phyloP scores from a whole-genome alignment of 305 asterid species.

The Ajuga reptans region DNA sequence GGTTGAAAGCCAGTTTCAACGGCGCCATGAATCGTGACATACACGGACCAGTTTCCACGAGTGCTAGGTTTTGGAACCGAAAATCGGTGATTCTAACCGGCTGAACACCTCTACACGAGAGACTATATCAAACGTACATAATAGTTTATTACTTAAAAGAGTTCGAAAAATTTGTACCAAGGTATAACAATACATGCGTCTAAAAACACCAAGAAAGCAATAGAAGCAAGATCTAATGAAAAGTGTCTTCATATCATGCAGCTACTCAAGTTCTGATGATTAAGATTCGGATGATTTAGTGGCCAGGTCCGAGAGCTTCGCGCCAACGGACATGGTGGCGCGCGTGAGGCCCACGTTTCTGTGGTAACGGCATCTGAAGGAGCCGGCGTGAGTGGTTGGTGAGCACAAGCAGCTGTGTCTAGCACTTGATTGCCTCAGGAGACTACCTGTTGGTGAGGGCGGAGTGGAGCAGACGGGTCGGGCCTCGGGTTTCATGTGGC shows the following conservation, averaged over 20 bases:
- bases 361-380: slow-evolving; percentile 60
- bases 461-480: slow-evolving; percentile 33
- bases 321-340: slow-evolving; percentile 44
- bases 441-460: slow-evolving; percentile 42
- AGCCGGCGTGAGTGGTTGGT: slow-evolving; percentile 56
- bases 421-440: slow-evolving; percentile 26
- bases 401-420: slow-evolving; percentile 49
- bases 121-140: background rate
- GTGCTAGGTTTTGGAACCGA: too few species aligned
- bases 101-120: too few species aligned
- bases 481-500: slow-evolving; percentile 17
- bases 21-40: too few species aligned
- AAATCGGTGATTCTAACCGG: too few species aligned
- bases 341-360: slow-evolving; percentile 27
- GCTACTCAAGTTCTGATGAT: background rate
- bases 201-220: background rate
- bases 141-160: too few species aligned
- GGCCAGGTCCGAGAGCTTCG: slow-evolving; percentile 40
- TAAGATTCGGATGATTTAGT: background rate
- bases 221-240: background rate
- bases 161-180: background rate
- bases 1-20: too few species aligned
- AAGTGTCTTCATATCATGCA: slow-evolving; percentile 6
- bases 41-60: too few species aligned
- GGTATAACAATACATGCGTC: background rate